phyloP scores from a whole-genome alignment of 2,329 filamentous ascomycete genomes.

The Arthrobotrys megalospora region DNA sequence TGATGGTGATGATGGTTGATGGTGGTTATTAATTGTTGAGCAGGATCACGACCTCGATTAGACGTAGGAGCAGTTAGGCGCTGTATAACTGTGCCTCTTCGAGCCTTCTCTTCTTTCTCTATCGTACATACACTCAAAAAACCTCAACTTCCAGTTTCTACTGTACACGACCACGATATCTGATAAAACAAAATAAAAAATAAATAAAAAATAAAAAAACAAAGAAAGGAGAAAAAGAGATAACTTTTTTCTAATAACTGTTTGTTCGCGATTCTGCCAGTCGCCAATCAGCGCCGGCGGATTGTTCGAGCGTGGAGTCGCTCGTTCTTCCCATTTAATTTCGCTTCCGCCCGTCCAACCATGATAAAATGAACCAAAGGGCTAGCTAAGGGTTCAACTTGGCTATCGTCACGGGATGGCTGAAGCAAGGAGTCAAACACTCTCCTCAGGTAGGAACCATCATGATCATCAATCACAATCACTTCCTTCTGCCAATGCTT shows the following conservation, averaged over 20 bases:
- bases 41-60: slow-evolving; percentile 1
- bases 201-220: slow-evolving; percentile 30
- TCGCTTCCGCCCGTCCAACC: slow-evolving; percentile 59
- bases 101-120: too few relatives aligned
- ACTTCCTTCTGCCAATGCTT: slow-evolving; percentile 61
- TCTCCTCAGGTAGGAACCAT: slow-evolving; percentile 13
- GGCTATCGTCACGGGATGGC: slow-evolving; percentile 54
- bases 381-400: slow-evolving; percentile 2
- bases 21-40: background rate
- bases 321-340: slow-evolving; percentile 39
- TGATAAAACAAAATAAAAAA: slow-evolving; percentile 7
- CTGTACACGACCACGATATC: too few relatives aligned
- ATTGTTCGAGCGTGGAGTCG: slow-evolving; percentile 38
- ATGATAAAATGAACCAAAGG: slow-evolving; percentile 58
- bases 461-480: background rate
- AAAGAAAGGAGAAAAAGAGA: slow-evolving; percentile 24
- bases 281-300: slow-evolving; percentile 50
- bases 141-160: too few relatives aligned
- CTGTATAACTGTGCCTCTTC: too few relatives aligned
- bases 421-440: slow-evolving; percentile 49
- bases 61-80: too few relatives aligned
- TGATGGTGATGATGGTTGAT: background rate
- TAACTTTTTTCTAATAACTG: background rate
- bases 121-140: too few relatives aligned
- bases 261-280: background rate